These are phyloP conservation scores for Aspergillus texensis DNA, from an alignment of 2,329 filamentous ascomycete genomes.

Conservation along the genomic window DNA sequence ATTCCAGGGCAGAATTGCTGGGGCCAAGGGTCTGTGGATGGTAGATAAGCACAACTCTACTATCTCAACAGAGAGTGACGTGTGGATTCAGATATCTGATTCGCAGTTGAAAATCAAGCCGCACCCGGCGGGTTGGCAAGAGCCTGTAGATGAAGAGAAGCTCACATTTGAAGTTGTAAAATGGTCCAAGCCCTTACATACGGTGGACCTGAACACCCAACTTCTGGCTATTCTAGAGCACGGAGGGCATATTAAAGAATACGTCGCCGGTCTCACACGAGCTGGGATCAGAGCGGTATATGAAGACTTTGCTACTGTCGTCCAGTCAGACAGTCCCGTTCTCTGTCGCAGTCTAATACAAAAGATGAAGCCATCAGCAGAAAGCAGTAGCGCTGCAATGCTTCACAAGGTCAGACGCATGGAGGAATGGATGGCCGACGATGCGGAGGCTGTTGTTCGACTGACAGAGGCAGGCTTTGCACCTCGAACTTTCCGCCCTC, in stretches of 20 bases:
- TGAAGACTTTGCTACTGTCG: constrained; percentile 40
- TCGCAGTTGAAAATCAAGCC: constrained; percentile 61
- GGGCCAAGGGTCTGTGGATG: constrained; percentile 66
- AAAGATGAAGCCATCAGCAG: constrained; percentile 30
- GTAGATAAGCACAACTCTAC: constrained; percentile 46
- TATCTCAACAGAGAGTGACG: constrained; percentile 28
- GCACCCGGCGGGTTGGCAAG: constrained; percentile 40
- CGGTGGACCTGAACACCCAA: constrained; percentile 55
- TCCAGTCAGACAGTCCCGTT: constrained; percentile 33
- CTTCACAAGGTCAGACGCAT: constrained; percentile 28
- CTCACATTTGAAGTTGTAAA: constrained; percentile 61
- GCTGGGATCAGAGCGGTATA: constrained; percentile 39
- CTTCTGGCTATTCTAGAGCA: constrained; percentile 60
- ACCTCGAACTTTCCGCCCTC: constrained; percentile 43
- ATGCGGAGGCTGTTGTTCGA: constrained; percentile 39
- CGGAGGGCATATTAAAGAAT: constrained; percentile 48
- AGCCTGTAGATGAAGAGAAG: constrained; percentile 43
- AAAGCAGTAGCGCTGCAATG: constrained; percentile 24
- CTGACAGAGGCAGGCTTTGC: constrained; percentile 52
- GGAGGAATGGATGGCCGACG: constrained; percentile 40
- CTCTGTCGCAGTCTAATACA: constrained; percentile 42
- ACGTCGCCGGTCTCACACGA: constrained; percentile 48
- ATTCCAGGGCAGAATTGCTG: constrained; percentile 61
- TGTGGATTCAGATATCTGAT: constrained; percentile 60
- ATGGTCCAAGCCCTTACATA: constrained; percentile 47